Percentiles rank a stretch among this genome's conserved stretches.
These are phyloP conservation scores for Magnaporthiopsis incrustans DNA, from an alignment of 2,329 filamentous ascomycete species.

Conservation along the genomic window DNA sequence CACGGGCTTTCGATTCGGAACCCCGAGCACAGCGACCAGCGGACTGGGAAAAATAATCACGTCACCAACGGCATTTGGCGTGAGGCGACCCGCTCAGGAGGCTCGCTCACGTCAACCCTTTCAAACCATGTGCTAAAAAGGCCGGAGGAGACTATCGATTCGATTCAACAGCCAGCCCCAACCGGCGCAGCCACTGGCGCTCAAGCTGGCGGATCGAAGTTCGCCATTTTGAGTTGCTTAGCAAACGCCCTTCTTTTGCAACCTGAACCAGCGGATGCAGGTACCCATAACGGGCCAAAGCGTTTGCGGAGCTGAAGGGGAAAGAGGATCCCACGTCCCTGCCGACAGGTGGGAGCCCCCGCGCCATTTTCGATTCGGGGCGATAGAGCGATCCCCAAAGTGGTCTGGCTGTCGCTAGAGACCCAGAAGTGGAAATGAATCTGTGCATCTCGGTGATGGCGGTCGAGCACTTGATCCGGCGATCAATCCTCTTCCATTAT, in stretches of 20 bases:
- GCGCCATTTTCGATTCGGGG: not conserved
- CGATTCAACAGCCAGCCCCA: no score
- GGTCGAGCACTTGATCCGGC: not conserved
- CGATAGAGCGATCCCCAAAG: not conserved
- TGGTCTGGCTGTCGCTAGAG: not conserved
- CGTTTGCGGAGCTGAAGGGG: not conserved
- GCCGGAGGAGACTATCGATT: no score
- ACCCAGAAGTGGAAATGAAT: not conserved
- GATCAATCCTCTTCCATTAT: not conserved
- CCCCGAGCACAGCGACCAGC: no score
- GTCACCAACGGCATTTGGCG: no score
- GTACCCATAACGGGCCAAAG: not conserved
- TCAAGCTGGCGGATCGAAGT: not conserved
- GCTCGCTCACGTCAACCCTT: no score
- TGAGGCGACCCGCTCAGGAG: no score
- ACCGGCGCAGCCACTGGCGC: no score
- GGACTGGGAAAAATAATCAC: no score
- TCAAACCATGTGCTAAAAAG: no score
- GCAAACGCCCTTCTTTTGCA: not conserved
- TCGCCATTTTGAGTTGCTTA: not conserved
- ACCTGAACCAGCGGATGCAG: not conserved
- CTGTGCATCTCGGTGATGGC: no score
- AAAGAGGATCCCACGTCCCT: not conserved
- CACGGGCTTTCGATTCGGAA: no score
- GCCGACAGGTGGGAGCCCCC: not conserved